Conservation (phyloP, 805 yeast genomes). For the Candida boidinii region DNA sequence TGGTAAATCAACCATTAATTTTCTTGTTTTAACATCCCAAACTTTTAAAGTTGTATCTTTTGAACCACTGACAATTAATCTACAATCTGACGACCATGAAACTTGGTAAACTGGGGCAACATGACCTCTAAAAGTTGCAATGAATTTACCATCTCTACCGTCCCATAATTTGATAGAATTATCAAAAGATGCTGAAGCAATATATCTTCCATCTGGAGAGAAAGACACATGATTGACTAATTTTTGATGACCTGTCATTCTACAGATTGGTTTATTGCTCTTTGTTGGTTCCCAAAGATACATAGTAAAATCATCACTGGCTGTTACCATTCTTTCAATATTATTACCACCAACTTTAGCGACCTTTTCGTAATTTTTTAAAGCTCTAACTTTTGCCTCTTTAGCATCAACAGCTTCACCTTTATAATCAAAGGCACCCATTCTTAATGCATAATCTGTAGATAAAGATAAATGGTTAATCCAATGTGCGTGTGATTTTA, state of each 20-base stretch:
- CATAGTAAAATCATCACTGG: slow-evolving; percentile 97
- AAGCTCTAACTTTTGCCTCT: slow-evolving; percentile 48
- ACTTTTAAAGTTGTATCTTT: slow-evolving; percentile 94
- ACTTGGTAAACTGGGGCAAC: slow-evolving; percentile 97
- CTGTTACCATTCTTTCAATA: slow-evolving; percentile 81
- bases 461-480: slow-evolving; percentile 88
- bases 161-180: slow-evolving; percentile 96
- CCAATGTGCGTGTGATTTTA: slow-evolving; percentile 96
- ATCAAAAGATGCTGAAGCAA: slow-evolving; percentile 92
- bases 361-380: slow-evolving; percentile 50
- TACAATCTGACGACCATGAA: slow-evolving; percentile 94
- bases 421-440: slow-evolving; percentile 82
- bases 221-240: slow-evolving; percentile 92
- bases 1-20: slow-evolving; percentile 81
- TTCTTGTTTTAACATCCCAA: slow-evolving; percentile 87
- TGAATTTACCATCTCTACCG: slow-evolving; percentile 82
- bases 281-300: slow-evolving; percentile 90
- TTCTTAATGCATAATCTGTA: slow-evolving; percentile 79
- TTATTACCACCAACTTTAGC: slow-evolving; percentile 47
- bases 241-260: slow-evolving; percentile 98
- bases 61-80: slow-evolving; percentile 86
- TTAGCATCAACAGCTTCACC: slow-evolving; percentile 34
- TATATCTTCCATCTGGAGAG: slow-evolving; percentile 87
- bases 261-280: slow-evolving; percentile 71
- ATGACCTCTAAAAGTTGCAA: slow-evolving; percentile 90